Evolutionary conservation across 371 early-diverging fungal genomes (phyloP).

Genomic region (Mucor irregularis): DNA sequence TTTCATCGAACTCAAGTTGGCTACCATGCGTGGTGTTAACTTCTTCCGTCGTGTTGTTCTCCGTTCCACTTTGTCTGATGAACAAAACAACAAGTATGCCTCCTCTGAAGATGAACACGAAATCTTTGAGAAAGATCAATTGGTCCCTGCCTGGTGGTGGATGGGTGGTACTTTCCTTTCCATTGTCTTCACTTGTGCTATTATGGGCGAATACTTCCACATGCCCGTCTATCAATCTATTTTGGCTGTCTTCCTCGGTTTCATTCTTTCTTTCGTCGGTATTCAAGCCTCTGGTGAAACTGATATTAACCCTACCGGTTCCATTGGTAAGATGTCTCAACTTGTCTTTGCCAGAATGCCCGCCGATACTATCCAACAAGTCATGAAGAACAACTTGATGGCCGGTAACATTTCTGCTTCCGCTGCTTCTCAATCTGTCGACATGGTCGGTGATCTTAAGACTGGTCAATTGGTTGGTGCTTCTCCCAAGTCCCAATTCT

Average conservation of each 20-base stretch:
- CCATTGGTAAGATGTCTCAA: conserved; percentile 65
- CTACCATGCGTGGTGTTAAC: neutral
- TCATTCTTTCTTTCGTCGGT: conserved; percentile 71
- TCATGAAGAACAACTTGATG: conserved; percentile 60
- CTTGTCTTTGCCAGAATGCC: conserved; percentile 60
- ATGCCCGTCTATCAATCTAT: conserved; percentile 59
- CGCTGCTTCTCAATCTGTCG: conserved; percentile 62
- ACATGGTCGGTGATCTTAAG: conserved; percentile 71
- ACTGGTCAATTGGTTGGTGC: conserved; percentile 63
- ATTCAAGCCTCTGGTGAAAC: conserved; percentile 69
- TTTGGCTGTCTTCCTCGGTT: conserved; percentile 65
- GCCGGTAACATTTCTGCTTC: conserved; percentile 64
- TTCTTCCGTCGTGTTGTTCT: conserved; percentile 11
- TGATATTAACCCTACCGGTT: conserved; percentile 67
- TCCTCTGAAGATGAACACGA: conserved; percentile 27
- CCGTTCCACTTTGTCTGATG: conserved; percentile 1
- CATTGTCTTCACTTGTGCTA: conserved; percentile 57
- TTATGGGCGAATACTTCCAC: conserved; percentile 59
- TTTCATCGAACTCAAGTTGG: conserved; percentile 11
- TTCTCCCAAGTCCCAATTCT: conserved; percentile 65
- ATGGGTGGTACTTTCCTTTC: conserved; percentile 54
- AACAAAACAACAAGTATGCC: neutral
- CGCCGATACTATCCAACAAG: conserved; percentile 23
- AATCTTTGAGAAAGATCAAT: conserved; percentile 32
- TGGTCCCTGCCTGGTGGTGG: conserved; percentile 69